Base-by-base conservation (phyloP, 768 basidiomycete species). In the Xerocomus brunneocitrinus region DNA sequence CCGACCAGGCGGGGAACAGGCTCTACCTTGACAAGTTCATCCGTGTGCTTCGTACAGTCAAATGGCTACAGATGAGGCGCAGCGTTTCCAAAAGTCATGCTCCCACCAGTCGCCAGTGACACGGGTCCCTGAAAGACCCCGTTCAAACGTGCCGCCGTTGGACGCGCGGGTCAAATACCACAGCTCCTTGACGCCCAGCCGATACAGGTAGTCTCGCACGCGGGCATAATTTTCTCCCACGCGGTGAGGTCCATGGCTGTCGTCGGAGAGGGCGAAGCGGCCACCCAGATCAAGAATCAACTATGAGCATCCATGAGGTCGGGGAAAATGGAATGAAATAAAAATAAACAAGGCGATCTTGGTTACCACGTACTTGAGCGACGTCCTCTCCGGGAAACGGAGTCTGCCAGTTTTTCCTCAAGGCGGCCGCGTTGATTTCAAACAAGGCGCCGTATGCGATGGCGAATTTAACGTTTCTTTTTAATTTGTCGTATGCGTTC, bases 371-470 rank as follows among this genome's bases (percentile, higher is more conserved):
- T 59, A 88, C 95, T 74, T 84, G 66, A 10, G 91, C 71, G 13
- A 95, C 78, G 58, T 97, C 93, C 50, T 71, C 67, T 1, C 79
- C 90, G 0, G 97, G 95, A 71, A 95, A 98, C 4, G 88, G 81
- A 3, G 83, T 80, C 9, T 72, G 67, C 97, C 97, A 98, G 12
- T 87, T 83, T 66, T 98, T 99, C 62, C 93, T 74, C 64, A 98
- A 85, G 8, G 94, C 93, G 9, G 97, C 91, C 24, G 93, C 85
- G 62, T 95, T 98, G 32, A 90, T 73, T 71, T 99, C 97, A 63
- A 98, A 98, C 53, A 97, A 69, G 3, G 91, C 95, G 2, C 94
- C 95, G 68, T 98, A 97, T 12, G 62, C 71, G 13, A 87, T 76
- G 1, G 86, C 92, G 54, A 73, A 84, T 47, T 67, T 62, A 57